Base-by-base conservation (phyloP, 2,329 filamentous ascomycete genomes). In the Teratosphaeria destructans region DNA sequence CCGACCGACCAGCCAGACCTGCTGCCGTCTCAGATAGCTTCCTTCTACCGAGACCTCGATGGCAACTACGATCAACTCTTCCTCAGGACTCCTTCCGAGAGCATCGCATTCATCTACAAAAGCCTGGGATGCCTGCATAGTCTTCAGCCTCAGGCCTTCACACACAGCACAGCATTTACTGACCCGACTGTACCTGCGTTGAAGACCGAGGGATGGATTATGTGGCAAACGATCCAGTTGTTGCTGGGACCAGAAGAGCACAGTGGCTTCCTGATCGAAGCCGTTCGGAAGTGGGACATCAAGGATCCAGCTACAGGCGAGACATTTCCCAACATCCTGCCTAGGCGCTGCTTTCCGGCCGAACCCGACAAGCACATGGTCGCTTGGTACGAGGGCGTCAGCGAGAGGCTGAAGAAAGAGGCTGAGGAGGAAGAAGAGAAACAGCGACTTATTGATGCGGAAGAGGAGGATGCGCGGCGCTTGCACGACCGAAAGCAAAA, bases 211-310 rank as follows among this genome's bases (percentile, higher is more conserved):
- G 94, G 94, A 49, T 99, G 95, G 73, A 89, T 93, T 52, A 86
- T 90, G 72, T 99, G 93, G 93, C 88, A 96, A 77, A 90, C 89
- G 0, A 88, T 97, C 59, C 90, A 97, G 75, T 82, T 96, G 26
- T 78, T 97, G 39, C 82, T 97, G 1, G 89, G 86, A 1, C 94
- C 94, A 0, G 87, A 94, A 66, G 89, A 95, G 67, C 92, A 97
- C 75, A 88, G 91, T 0, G 84, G 85, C 0, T 93, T 91, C 67
- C 74, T 99, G 27, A 90, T 94, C 68, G 86, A 84, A 68, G 90
- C 91, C 0, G 88, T 95, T 3, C 81, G 82, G 62, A 80, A 88
- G 63, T 96, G 91, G 82, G 80, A 84, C 39, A 81, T 97, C 60
- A 83, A 82, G 61, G 84, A 95, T 67, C 88, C 88, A 0, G 82